These are phyloP conservation scores for Calocybe cyanea DNA, from an alignment of 768 basidiomycete species.

Conservation along the genomic window DNA sequence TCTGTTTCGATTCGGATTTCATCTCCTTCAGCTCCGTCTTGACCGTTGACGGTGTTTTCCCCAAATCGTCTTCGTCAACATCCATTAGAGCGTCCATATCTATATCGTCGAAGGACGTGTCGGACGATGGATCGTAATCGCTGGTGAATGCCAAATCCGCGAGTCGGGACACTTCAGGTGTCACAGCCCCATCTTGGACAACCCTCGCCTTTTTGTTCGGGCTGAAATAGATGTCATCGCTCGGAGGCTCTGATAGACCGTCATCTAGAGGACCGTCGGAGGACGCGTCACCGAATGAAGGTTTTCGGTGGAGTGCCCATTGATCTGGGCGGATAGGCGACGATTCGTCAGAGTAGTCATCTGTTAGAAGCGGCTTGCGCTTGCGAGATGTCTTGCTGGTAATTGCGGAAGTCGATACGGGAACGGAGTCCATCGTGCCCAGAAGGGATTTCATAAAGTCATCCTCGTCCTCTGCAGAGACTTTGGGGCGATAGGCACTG, in stretches of 20 bases:
- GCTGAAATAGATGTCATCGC: conserved; percentile 62
- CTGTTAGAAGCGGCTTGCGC: conserved; percentile 59
- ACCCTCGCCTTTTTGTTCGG: conserved; percentile 64
- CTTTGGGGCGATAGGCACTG: conserved; percentile 74
- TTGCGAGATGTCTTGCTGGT: conserved; percentile 43
- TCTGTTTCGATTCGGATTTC: conserved; percentile 17
- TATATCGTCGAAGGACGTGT: conserved; percentile 47
- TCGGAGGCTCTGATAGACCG: conserved; percentile 31
- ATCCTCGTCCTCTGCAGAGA: conserved; percentile 75
- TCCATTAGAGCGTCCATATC: conserved; percentile 62
- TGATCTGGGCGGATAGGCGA: conserved; percentile 28
- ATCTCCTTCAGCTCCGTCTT: conserved; percentile 28
- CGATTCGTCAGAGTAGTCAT: conserved; percentile 36
- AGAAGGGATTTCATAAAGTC: conserved; percentile 88
- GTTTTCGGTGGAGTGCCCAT: conserved; percentile 30
- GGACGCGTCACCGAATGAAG: conserved; percentile 37
- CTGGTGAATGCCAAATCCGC: conserved; percentile 57
- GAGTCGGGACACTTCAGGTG: conserved; percentile 56
- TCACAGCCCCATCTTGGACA: conserved; percentile 36
- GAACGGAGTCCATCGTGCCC: conserved; percentile 59
- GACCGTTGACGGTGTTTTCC: conserved; percentile 28
- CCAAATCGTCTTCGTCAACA: conserved; percentile 49
- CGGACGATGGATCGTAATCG: conserved; percentile 37
- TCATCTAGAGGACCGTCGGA: conserved; percentile 45
- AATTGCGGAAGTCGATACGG: conserved; percentile 31